Evolutionary conservation across 441 rosid species (phyloP), one percentile per base, ranked within the genome.

Genomic region (Breynia disticha): DNA sequence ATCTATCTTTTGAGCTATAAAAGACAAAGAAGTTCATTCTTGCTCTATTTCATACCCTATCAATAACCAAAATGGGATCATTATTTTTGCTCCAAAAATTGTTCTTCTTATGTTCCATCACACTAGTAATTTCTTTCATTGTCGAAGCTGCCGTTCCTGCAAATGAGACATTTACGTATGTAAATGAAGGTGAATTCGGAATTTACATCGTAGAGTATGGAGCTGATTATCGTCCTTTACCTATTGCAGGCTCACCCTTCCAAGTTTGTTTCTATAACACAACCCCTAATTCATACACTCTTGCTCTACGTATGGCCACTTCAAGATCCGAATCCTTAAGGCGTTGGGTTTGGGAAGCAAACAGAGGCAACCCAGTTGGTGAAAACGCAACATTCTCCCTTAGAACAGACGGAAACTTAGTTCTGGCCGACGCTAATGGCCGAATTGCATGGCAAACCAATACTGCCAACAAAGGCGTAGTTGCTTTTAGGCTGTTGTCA

Each of bases 371-470:
- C 55, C 69, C 67, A 0, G 61, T 67, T 13, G 11, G 68, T n/a
- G 58, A 72, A 56, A 64, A 69, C 15, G 71, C 74, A 37, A 58
- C 72, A 0, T 48, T 70, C 4, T 39, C 70, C 3, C 46, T 74
- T 0, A 61, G 67, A 7, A 18, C 28, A 4, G 65, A 64, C 0
- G 84, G 79, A 16, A 76, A 79, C 57, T 71, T 73, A 11, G 70
- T 69, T 38, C 46, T 79, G 9, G 76, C 74, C 1, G 62, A 76
- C 1, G 57, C 82, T 1, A 75, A 74, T 20, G 90, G 85, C 14
- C 60, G 51, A 6, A 39, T 76, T 4, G 77, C 58, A 2, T 72
- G 80, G 80, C 65, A 66, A 55, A 55, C 70, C 52, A 55, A 66
- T 57, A 66, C 65, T 19, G 57, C 65, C 62, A 69, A 64, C 35